phyloP scores from a whole-genome alignment of 441 rosid genomes.

The Croton setiger region DNA sequence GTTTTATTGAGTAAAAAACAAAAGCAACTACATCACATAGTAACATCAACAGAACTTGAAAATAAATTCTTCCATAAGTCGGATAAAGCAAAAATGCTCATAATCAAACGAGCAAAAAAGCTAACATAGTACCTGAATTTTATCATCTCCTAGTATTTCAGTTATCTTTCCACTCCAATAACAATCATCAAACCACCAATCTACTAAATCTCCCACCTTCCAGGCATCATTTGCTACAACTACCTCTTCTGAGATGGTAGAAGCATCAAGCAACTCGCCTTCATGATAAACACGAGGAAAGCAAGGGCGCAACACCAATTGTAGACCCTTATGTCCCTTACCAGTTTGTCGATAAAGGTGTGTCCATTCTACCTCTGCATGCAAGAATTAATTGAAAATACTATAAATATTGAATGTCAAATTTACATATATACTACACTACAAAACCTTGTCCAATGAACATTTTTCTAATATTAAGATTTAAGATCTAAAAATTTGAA shows the following conservation, averaged over 20 bases:
- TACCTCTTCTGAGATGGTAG: slow-evolving; percentile 33
- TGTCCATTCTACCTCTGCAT: slow-evolving; percentile 39
- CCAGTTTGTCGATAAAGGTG: slow-evolving; percentile 37
- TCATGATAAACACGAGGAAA: slow-evolving; percentile 47
- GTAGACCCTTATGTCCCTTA: slow-evolving; percentile 17
- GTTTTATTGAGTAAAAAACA: not conserved
- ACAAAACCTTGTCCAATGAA: slow-evolving; percentile 9
- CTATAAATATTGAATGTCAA: not conserved
- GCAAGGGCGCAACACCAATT: slow-evolving; percentile 67
- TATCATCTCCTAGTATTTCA: slow-evolving; percentile 33
- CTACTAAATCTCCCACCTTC: slow-evolving; percentile 83
- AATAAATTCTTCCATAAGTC: not conserved
- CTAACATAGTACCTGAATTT: slow-evolving; percentile 41
- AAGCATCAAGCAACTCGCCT: slow-evolving; percentile 31
- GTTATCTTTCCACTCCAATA: slow-evolving; percentile 66
- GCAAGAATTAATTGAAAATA: slow-evolving; percentile 1
- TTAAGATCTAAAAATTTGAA: not conserved
- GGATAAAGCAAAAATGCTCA: not conserved
- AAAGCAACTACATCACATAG: not conserved
- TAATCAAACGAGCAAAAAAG: slow-evolving; percentile 4
- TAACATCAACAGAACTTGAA: not conserved
- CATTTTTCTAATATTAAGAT: not conserved
- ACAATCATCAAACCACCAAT: slow-evolving; percentile 67
- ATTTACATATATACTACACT: not conserved
- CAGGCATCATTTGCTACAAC: slow-evolving; percentile 45